A percentile compares a stretch with the other conserved stretches of the same genome.
Evolutionary conservation across 2,329 filamentous ascomycete genomes (phyloP).

Genomic region (Claviceps citrina): DNA sequence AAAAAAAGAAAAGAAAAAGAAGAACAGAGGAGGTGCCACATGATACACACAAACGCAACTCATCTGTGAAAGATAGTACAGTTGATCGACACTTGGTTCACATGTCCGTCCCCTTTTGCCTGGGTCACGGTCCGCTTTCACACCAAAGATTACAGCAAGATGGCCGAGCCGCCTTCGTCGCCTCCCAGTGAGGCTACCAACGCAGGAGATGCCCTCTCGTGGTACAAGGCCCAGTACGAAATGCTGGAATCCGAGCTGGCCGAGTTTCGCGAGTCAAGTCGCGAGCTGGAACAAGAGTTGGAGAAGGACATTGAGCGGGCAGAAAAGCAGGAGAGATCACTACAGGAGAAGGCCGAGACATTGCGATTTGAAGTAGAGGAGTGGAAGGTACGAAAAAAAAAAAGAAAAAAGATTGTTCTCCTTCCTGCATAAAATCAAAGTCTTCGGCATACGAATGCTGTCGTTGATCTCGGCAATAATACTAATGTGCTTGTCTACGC

Average conservation of each 20-base stretch:
- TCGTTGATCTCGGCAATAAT: not conserved
- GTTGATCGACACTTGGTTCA: not conserved
- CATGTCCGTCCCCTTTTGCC: not conserved
- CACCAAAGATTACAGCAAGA: slow-evolving; percentile 13
- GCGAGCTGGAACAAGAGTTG: slow-evolving; percentile 83
- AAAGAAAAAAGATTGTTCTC: not conserved
- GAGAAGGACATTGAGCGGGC: slow-evolving; percentile 93
- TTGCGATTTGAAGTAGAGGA: slow-evolving; percentile 85
- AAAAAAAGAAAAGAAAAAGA: not conserved
- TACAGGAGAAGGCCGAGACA: slow-evolving; percentile 76
- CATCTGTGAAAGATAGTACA: not conserved
- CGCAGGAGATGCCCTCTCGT: slow-evolving; percentile 64
- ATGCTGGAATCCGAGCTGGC: slow-evolving; percentile 78
- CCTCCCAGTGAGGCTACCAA: slow-evolving; percentile 39
- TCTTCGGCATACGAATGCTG: not conserved
- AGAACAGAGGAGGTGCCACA: not conserved
- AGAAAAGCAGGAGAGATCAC: slow-evolving; percentile 74
- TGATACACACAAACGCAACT: not conserved
- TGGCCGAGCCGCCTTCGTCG: slow-evolving; percentile 48
- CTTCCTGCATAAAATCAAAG: not conserved
- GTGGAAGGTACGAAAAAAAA: slow-evolving; percentile 63
- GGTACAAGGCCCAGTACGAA: slow-evolving; percentile 95
- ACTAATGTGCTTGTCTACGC: slow-evolving; percentile 7
- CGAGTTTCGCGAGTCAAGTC: slow-evolving; percentile 87
- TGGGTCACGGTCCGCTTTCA: not conserved